Evolutionary conservation across 805 yeast genomes (phyloP), one percentile per base, ranked within the genome.

Genomic region (Hanseniaspora clermontiae): DNA sequence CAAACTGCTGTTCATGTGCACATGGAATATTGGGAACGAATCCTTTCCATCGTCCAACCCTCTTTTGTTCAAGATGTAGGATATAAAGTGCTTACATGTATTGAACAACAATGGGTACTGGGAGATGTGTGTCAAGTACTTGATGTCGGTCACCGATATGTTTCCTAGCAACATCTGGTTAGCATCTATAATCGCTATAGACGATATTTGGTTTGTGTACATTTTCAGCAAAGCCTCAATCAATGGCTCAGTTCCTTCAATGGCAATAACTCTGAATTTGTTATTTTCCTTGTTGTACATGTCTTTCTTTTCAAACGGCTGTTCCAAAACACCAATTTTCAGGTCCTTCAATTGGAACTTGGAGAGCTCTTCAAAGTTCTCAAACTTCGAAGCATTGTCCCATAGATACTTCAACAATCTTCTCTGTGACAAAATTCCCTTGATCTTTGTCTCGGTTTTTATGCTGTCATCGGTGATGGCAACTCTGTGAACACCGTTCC

Each of bases 1-100:
- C 51, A 93, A 75, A 0, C 93, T 82, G 10, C 95, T 81, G 43
- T 78, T 77, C 59, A 81, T 79, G 60, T 87, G 83, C 29, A 91
- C 96, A 68, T 91, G 95, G 77, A 91, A 91, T 43, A 93, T 91
- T 17, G 98, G 98, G 75, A 84, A 91, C 43, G 95, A 88, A 72
- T 91, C 98, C 69, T 90, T 89, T 53, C 96, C 96, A 66, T 89
- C 90, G 64, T 84, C 95, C 36, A 91, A 76, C 20, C 98, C 98
- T 66, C 96, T 82, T 56, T 83, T 83, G 61, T 85, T 83, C 60
- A 93, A 77, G 59, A 90, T 89, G 60, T 89, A 84, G 14, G 95
- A 81, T 58, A 91, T 81, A 67, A 91, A 91, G 70, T 86, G 93
- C 64, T 88, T 75, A 69, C 96, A 93, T 7, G 93, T 77, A 67